Evolutionary conservation across 306 rosid genomes (phyloP).

Genomic region (Citrullus amarus): DNA sequence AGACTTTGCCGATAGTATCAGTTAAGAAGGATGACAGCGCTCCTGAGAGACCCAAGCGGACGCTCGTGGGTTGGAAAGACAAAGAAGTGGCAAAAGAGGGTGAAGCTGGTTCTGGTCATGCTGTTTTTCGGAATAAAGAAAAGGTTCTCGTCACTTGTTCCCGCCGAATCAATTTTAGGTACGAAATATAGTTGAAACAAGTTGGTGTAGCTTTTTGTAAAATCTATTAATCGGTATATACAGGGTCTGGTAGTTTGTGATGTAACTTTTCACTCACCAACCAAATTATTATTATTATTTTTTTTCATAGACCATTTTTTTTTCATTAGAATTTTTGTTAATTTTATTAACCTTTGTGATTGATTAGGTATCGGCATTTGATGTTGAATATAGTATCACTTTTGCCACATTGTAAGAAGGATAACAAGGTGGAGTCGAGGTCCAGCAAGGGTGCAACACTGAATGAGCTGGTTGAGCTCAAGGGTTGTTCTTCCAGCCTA

Average conservation of each 20-base stretch:
- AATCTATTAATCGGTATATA: not conserved
- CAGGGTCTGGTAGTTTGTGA: not conserved
- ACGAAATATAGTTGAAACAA: not conserved
- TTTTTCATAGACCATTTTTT: not conserved
- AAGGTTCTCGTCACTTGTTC: constrained; percentile 86
- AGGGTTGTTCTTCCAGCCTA: constrained; percentile 64
- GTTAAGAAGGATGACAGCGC: constrained; percentile 45
- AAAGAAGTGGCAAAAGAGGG: constrained; percentile 16
- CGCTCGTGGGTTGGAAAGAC: constrained; percentile 81
- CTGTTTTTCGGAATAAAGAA: constrained; percentile 67
- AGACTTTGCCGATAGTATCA: constrained; percentile 19
- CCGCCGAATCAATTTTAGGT: constrained; percentile 86
- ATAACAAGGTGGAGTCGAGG: constrained; percentile 84
- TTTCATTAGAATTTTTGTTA: too few relatives aligned
- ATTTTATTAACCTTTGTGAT: not conserved
- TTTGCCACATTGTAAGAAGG: constrained; percentile 92
- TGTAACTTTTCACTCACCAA: not conserved
- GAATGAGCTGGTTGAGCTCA: constrained; percentile 86
- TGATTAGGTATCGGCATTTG: constrained; percentile 75
- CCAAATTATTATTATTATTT: not conserved
- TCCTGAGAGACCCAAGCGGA: constrained; percentile 64
- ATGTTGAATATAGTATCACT: constrained; percentile 88
- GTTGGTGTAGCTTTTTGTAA: not conserved
- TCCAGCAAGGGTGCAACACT: constrained; percentile 73
- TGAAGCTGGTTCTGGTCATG: constrained; percentile 15